phyloP scores from a whole-genome alignment of 2,329 filamentous ascomycete genomes.

The Penicillium sp. region DNA sequence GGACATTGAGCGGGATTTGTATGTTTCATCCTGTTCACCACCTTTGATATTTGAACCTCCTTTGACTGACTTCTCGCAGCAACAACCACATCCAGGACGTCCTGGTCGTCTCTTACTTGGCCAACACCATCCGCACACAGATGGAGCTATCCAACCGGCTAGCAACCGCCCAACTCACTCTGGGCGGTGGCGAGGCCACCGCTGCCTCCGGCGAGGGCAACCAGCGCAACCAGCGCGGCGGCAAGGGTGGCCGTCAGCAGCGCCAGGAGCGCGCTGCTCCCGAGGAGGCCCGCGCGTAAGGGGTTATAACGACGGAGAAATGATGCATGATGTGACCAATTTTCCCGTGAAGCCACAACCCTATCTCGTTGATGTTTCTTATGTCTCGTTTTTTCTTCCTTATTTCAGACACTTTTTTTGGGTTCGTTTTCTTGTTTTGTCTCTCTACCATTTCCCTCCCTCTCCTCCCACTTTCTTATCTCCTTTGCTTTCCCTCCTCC shows the following conservation, averaged over 20 bases:
- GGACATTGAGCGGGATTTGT: conserved; percentile 95
- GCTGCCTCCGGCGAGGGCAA: conserved; percentile 44
- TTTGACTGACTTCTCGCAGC: conserved; percentile 48
- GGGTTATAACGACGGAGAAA: conserved; percentile 24
- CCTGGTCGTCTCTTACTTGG: conserved; percentile 95
- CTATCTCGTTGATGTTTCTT: conserved; percentile 29
- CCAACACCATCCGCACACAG: conserved; percentile 98
- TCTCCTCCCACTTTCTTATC: conserved; percentile 16
- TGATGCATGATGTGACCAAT: conserved; percentile 35
- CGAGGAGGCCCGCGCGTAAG: conserved; percentile 49
- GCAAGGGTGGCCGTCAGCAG: conserved; percentile 51
- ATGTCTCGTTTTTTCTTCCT: conserved; percentile 29
- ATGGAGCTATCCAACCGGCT: conserved; percentile 97
- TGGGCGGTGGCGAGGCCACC: conserved; percentile 56
- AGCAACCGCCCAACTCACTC: conserved; percentile 74
- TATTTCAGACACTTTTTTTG: conserved; percentile 28
- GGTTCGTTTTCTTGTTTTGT: conserved; percentile 31
- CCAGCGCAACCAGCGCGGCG: conserved; percentile 43
- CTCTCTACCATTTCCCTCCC: conserved; percentile 28
- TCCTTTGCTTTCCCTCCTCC: conserved; percentile 22
- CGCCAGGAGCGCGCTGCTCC: conserved; percentile 45
- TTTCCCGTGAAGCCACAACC: conserved; percentile 25
- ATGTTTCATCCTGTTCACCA: conserved; percentile 43
- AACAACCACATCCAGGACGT: conserved; percentile 99
- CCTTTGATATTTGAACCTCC: conserved; percentile 38